phyloP scores from a whole-genome alignment of 1,284 basidiomycete species.

The Ustilago esculenta region DNA sequence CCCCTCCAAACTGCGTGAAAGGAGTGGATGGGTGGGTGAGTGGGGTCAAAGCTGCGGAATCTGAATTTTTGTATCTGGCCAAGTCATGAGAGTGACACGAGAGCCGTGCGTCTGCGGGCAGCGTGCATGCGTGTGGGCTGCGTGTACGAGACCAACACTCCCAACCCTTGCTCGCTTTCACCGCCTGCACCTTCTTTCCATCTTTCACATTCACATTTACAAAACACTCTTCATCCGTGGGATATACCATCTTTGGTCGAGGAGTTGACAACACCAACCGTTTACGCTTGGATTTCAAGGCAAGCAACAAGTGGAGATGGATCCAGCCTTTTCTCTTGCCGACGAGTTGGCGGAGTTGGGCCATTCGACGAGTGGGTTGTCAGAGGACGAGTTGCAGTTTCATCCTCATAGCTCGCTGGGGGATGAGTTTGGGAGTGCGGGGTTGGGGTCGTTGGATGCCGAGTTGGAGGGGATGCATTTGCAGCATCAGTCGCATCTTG shows the following conservation, averaged over 20 bases:
- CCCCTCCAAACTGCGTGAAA: too few species aligned
- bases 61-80: not conserved
- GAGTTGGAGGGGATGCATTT: slow-evolving; percentile 10
- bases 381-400: slow-evolving; percentile 4
- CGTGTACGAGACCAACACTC: not conserved
- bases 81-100: not conserved
- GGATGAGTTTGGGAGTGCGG: not conserved
- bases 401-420: slow-evolving; percentile 1
- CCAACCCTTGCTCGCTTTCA: not conserved
- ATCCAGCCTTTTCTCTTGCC: slow-evolving; percentile 39
- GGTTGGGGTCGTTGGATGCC: slow-evolving; percentile 2
- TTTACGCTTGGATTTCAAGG: too few species aligned
- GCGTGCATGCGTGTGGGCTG: not conserved
- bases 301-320: too few species aligned
- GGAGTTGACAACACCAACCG: too few species aligned
- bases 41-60: not conserved
- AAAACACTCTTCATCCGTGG: too few species aligned
- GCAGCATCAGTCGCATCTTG: not conserved
- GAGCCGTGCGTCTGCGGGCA: not conserved
- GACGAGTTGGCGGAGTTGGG: slow-evolving; percentile 17
- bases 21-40: too few species aligned
- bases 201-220: too few species aligned
- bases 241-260: too few species aligned
- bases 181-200: not conserved
- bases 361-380: not conserved